phyloP scores from a whole-genome alignment of 108 stramenopile genomes.

The Craspedostauros australis region DNA sequence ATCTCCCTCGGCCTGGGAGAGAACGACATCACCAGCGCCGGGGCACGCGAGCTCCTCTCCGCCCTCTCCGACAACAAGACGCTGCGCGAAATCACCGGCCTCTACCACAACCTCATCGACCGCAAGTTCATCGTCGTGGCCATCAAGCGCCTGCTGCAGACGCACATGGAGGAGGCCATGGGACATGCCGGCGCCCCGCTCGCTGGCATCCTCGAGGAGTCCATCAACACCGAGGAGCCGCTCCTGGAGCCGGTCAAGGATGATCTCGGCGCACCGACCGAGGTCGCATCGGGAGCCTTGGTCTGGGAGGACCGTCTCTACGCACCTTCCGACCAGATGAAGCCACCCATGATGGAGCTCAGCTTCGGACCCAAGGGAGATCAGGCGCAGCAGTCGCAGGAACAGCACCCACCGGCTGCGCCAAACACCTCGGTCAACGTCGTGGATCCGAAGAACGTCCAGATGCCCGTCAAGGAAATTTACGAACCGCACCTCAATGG shows the following conservation, averaged over 20 bases:
- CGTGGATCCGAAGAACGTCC: background rate
- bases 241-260: conserved; percentile 18
- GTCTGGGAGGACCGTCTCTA: conserved; percentile 31
- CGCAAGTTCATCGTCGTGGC: conserved; percentile 31
- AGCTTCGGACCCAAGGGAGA: conserved; percentile 8
- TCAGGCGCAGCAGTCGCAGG: conserved; percentile 2
- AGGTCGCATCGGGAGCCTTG: conserved; percentile 19
- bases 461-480: background rate
- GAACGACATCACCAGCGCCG: conserved; percentile 32
- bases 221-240: conserved; percentile 20
- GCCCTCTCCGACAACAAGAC: conserved; percentile 14
- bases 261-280: conserved; percentile 10
- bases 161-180: conserved; percentile 10
- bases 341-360: conserved; percentile 7
- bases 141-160: conserved; percentile 23
- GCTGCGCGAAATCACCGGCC: conserved; percentile 21
- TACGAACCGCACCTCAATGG: background rate
- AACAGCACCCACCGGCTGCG: background rate
- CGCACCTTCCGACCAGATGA: conserved; percentile 1
- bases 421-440: too few relatives aligned
- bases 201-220: conserved; percentile 8
- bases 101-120: conserved; percentile 39
- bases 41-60: conserved; percentile 20
- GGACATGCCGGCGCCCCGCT: background rate
- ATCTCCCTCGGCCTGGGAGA: conserved; percentile 23